These are phyloP conservation scores for Gaeumannomyces tritici DNA, from an alignment of 2,329 filamentous ascomycete species.

Conservation along the genomic window DNA sequence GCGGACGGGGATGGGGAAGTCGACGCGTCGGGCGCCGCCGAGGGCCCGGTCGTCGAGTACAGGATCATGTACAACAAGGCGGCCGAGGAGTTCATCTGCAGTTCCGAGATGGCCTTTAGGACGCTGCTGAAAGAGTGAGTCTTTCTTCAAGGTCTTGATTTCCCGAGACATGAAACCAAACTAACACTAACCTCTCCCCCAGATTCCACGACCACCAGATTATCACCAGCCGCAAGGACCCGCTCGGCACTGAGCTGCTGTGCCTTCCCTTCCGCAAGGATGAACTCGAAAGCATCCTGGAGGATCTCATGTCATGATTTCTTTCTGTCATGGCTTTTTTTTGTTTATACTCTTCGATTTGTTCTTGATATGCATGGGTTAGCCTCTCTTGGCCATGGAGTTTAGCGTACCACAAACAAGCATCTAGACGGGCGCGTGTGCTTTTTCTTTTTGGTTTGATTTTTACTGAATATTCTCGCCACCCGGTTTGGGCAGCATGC, in stretches of 20 bases:
- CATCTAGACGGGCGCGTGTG: not conserved
- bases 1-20: not conserved
- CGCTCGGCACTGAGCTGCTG: constrained; percentile 73
- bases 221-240: constrained; percentile 81
- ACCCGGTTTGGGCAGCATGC: no score
- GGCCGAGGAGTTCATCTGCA: constrained; percentile 93
- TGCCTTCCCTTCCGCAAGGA: constrained; percentile 79
- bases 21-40: constrained; percentile 20
- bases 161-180: constrained; percentile 12
- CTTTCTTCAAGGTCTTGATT: not conserved
- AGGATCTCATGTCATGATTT: constrained; percentile 53
- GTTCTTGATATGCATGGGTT: not conserved
- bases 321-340: not conserved
- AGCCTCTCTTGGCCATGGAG: not conserved
- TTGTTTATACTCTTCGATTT: no score
- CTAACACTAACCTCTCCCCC: not conserved
- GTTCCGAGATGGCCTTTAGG: constrained; percentile 90
- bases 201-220: constrained; percentile 97
- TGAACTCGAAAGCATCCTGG: constrained; percentile 80
- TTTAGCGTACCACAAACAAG: not conserved
- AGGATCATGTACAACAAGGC: constrained; percentile 89
- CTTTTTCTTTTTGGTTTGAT: not conserved
- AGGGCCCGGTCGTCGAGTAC: constrained; percentile 74
- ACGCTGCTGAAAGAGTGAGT: constrained; percentile 83
- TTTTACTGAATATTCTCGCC: not conserved